Base-by-base conservation (phyloP, 352 stramenopile species). In the Phytophthora idaei region DNA sequence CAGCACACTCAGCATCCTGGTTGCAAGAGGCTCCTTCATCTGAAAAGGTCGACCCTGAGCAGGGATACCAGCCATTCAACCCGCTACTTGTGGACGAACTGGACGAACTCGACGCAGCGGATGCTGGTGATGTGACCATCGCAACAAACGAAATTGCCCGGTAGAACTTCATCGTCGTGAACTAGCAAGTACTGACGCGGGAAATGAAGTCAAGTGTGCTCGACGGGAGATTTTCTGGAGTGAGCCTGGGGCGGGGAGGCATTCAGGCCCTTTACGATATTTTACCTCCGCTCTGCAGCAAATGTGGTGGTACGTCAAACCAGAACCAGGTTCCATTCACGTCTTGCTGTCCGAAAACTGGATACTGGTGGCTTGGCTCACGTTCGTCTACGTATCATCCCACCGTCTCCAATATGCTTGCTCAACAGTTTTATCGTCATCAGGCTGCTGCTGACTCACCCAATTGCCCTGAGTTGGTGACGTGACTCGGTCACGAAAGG, bases 21-120 rank as follows among this genome's bases (percentile, higher is more conserved):
- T 55, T 17, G 1, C 14, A 36, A 6, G 53, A 57, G 1, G 28
- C 50, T 15, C 50, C 67, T 55, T 76, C 64, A 25, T 76, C 64
- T 15, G 42, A 60, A 34, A 79, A 79, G 6, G 72, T 74, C 15
- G 51, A 61, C 27, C 67, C 63, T 28, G 68, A 71, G 50, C 68
- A 79, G 1, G 67, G 55, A 25, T 74, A 76, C 72, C 68, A 79
- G n/a, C 68, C 72, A 34, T 74, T 79, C 17, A 79, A 51, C 0
- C 39, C 51, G 5, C 27, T 54, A 41, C 12, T 42, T 4, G 45
- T 44, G 6, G 34, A 39, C 34, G 34, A 39, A 9, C 7, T 12
- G 21, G 67, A 44, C 15, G 56, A 70, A 28, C 4, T 60, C n/a
- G 45, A 59, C 7, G 56, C 39, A 14, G 41, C 29, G 14, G 44